Percentiles rank a stretch among this genome's conserved stretches.
phyloP scores from a whole-genome alignment of 176 grass and related monocot species.

The Carex littledalei region DNA sequence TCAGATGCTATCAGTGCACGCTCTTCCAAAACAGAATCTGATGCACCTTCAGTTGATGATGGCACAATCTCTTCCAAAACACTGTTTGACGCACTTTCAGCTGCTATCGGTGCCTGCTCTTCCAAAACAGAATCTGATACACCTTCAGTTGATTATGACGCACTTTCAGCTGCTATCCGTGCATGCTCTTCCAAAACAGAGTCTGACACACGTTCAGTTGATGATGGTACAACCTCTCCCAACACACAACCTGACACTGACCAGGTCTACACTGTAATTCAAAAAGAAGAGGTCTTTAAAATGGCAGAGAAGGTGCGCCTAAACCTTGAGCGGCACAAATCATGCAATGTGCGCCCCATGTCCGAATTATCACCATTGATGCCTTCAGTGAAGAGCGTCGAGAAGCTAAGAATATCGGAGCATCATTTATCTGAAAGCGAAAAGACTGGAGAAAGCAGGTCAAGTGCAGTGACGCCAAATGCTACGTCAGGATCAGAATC shows the following conservation, averaged over 20 bases:
- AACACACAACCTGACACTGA: neutral
- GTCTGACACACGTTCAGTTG: neutral
- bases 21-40: no score
- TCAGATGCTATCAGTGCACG: no score
- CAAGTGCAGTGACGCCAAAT: slow-evolving; percentile 23
- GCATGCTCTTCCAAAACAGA: no score
- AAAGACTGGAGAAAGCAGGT: neutral
- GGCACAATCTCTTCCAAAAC: no score
- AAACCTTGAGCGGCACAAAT: slow-evolving; percentile 45
- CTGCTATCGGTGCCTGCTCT: no score
- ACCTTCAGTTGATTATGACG: neutral
- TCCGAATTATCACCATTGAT: slow-evolving; percentile 25
- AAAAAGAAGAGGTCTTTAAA: slow-evolving; percentile 35
- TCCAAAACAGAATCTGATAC: no score
- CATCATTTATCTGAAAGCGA: neutral
- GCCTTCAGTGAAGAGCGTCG: slow-evolving; percentile 9
- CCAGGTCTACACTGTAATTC: neutral
- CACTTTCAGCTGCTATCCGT: no score
- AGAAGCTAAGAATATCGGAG: slow-evolving; percentile 27
- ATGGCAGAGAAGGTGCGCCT: slow-evolving; percentile 31
- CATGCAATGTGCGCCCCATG: slow-evolving; percentile 40
- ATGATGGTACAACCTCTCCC: neutral
- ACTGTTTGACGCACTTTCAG: neutral
- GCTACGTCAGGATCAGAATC: slow-evolving; percentile 26
- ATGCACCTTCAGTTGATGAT: neutral